A percentile compares a stretch with the other conserved stretches of the same genome.
phyloP scores from a whole-genome alignment of 768 basidiomycete species.

The Solioccasus polychromus region DNA sequence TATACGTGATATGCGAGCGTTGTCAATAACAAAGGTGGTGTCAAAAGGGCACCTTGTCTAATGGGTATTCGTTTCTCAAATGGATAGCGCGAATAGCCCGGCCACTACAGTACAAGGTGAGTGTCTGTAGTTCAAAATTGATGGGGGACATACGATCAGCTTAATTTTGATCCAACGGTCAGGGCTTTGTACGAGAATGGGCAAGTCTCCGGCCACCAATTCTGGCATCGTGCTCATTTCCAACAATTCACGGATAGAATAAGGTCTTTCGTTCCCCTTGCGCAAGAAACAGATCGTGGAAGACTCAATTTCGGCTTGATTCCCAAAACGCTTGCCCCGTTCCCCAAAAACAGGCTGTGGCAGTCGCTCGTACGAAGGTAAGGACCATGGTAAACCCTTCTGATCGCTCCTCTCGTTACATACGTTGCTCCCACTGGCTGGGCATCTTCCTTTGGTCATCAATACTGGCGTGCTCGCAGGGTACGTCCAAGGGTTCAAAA shows the following conservation, averaged over 20 bases:
- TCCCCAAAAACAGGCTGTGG: conserved; percentile 20
- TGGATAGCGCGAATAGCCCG: conserved; percentile 41
- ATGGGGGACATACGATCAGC: conserved; percentile 29
- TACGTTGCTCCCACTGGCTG: background rate
- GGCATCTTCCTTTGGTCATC: conserved; percentile 6
- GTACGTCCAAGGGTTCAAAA: conserved; percentile 24
- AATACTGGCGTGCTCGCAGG: conserved; percentile 3
- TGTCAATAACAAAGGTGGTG: conserved; percentile 31
- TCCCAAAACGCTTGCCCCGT: conserved; percentile 5
- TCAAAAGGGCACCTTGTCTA: conserved; percentile 29
- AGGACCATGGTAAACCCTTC: background rate
- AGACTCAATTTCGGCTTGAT: conserved; percentile 19
- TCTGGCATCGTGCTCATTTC: conserved; percentile 24
- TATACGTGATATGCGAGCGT: conserved; percentile 30
- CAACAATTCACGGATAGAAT: conserved; percentile 25
- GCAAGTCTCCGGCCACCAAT: conserved; percentile 18
- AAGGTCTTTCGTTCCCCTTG: conserved; percentile 24
- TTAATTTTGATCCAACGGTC: conserved; percentile 35
- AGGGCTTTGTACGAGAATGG: conserved; percentile 17
- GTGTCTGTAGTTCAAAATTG: background rate
- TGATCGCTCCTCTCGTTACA: conserved; percentile 2
- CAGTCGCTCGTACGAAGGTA: conserved; percentile 13
- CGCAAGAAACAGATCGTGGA: conserved; percentile 32
- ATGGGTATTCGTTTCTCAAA: conserved; percentile 38
- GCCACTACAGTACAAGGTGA: conserved; percentile 38